Conservation (phyloP, 805 yeast genomes). For the Saccharomyces eubayanus region DNA sequence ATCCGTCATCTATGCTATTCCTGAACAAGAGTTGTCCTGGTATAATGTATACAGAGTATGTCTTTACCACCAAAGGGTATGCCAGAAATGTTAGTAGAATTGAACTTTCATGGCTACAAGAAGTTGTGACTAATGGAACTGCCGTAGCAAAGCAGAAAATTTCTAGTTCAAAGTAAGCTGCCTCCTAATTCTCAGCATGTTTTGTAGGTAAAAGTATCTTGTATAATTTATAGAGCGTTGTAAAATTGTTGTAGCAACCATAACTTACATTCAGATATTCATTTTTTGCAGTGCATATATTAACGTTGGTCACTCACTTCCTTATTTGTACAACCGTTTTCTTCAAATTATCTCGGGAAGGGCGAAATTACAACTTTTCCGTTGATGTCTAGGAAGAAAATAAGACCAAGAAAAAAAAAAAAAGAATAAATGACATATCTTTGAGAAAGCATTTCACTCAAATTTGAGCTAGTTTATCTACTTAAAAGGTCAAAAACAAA, state of each 20-base stretch:
- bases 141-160: constrained; percentile 14
- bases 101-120: constrained; percentile 79
- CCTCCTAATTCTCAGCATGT: background rate
- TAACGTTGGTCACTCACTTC: background rate
- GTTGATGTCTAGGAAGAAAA: background rate
- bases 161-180: background rate
- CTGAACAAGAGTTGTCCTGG: constrained; percentile 70
- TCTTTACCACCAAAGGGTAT: constrained; percentile 85
- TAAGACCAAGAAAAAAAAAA: background rate
- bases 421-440: background rate
- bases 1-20: constrained; percentile 83
- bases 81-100: constrained; percentile 83
- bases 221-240: background rate
- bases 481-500: background rate
- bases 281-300: background rate
- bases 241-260: background rate
- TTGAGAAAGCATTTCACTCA: background rate
- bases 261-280: background rate
- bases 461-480: background rate
- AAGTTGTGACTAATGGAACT: constrained; percentile 38
- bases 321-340: background rate
- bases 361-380: background rate
- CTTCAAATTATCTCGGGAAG: background rate
- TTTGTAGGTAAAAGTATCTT: background rate
- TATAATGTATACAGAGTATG: constrained; percentile 90